phyloP scores from a whole-genome alignment of 2,329 filamentous ascomycete genomes.

The Fusarium metavorans region DNA sequence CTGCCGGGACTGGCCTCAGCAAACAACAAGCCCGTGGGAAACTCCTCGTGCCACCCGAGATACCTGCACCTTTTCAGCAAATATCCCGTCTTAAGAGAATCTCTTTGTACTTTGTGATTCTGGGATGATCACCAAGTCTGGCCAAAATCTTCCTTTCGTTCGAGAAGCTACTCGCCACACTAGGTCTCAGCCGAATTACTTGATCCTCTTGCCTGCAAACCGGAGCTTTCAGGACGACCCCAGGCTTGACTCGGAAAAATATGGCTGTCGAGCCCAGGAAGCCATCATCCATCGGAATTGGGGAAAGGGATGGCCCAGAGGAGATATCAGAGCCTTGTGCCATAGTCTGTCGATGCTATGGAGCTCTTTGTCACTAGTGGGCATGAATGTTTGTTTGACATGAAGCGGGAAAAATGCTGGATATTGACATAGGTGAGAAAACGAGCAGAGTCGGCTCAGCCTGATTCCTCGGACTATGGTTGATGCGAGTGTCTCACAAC shows the following conservation, averaged over 20 bases:
- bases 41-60: neutral
- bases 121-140: neutral
- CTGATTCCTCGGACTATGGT: neutral
- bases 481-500: neutral
- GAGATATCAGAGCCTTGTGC: rapidly evolving
- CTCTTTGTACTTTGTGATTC: neutral
- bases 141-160: neutral
- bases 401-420: no score
- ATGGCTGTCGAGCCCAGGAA: neutral
- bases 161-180: neutral
- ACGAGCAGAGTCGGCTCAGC: neutral
- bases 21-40: neutral
- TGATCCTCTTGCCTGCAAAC: neutral
- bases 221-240: neutral
- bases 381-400: neutral
- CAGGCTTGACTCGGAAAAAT: neutral
- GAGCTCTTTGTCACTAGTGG: no score
- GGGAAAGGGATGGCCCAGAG: neutral
- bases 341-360: no score
- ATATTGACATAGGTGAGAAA: neutral
- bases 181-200: neutral
- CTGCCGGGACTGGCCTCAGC: neutral
- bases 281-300: neutral
- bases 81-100: rapidly evolving
- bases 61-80: neutral